Base-by-base conservation (phyloP, 805 yeast species). In the Kregervanrija pseudodelftensis region DNA sequence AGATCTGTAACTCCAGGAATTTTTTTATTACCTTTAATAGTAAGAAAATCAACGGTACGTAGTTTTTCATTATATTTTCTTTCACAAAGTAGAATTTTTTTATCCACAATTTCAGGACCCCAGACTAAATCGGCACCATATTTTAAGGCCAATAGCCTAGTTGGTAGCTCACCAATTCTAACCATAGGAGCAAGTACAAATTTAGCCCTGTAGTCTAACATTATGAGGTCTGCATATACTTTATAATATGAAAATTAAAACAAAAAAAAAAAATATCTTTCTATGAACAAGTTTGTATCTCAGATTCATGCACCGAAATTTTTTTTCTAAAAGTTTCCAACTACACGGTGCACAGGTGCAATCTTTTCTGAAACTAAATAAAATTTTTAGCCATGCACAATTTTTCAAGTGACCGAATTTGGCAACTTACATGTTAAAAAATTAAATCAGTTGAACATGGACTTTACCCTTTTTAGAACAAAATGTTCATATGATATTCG, bases 181-280 rank as follows among this genome's bases (percentile, higher is more conserved):
- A 91, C 96, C 99, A 91, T 91, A 0, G 99, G 99, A 1, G 97
- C 98, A 35, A 91, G 73, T 15, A 83, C 95, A 44, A 89, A 64
- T 56, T 85, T 86, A 1, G 95, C 91, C 14, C 76, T 73, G 64
- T 80, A 90, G 32, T 76, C 78, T 4, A 84, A 72, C 86, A 83
- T 79, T 4, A 22, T 22, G 7, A 7, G 8, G 8, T 22, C 8
- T 22, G 28, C 28, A 5, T 22, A 22, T 22, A 22, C 28, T 7
- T 22, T 22, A 22, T 22, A 2, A 22, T 7, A 22, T 22, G 28
- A n/a, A n/a, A n/a, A n/a, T n/a, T n/a, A n/a, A n/a, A n/a, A n/a
- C 11, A 32, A 32, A 32, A 12, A 32, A 32, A 7, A 5, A 12
- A 5, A n/a, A n/a, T n/a, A n/a, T n/a, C n/a, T n/a, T n/a, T 32